Evolutionary conservation across 192 early-diverging fungal species (phyloP), one percentile per base, ranked within the genome.

Genomic region (Backusella tuberculispora): DNA sequence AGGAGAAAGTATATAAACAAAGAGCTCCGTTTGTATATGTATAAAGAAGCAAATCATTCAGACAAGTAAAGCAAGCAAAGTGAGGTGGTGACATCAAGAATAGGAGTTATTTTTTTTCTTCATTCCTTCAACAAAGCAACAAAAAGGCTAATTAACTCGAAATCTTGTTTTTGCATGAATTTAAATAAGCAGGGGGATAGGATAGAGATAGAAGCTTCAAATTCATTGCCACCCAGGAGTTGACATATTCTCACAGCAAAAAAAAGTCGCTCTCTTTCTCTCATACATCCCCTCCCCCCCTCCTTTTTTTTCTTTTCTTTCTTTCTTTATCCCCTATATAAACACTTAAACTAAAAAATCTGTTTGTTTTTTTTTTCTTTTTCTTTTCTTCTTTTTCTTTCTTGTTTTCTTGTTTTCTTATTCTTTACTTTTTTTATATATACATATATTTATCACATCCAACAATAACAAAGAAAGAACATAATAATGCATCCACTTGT

Each of bases 181-280:
- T 67, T 43, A 43, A 67, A 67, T 67, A 43, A 42, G 65, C 38
- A 67, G 40, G 66, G 40, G 66, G 66, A 60, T 12, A 24, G 53
- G 53, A 42, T 21, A 10, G 19, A 67, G 38, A 67, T 38, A 67
- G 66, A 42, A 42, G 38, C 41, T 67, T 67, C 37, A 42, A 26
- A 42, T 38, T 41, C 66, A 67, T 41, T 41, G 41, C 37, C 66
- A 67, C 66, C 37, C 38, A 41, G 41, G 66, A 67, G 41, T 66
- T 38, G 38, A 38, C 64, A 60, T 60, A 24, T 60, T 56, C 53
- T 56, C 53, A 56, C 53, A 56, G 53, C 50, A 24, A 56, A 50
- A 56, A 56, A 12, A 26, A 19, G 17, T 3, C 13, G 10, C 12
- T 8, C 9, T 24, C 24, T 42, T 7, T 42, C 7, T 7, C 10